phyloP scores from a whole-genome alignment of 805 yeast species.

The Metschnikowia koreensis region DNA sequence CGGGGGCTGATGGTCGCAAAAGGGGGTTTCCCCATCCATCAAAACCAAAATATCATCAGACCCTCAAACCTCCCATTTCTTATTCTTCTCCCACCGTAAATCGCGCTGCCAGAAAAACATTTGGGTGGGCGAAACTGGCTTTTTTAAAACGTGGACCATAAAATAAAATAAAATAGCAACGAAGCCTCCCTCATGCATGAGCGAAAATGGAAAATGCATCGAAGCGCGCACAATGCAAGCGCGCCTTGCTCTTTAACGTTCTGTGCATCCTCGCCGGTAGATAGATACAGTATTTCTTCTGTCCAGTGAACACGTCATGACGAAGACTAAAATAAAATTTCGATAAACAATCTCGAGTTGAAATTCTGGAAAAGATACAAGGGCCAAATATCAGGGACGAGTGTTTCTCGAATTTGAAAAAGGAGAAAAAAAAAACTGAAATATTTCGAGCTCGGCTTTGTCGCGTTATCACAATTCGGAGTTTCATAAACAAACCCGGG shows the following conservation, averaged over 20 bases:
- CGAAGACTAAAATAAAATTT: no score
- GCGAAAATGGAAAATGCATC: constrained; percentile 1
- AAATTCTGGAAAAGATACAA: no score
- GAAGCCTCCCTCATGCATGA: not conserved
- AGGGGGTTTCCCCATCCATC: not conserved
- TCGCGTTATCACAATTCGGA: not conserved
- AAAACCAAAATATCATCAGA: not conserved
- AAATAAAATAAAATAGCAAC: not conserved
- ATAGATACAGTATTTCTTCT: not conserved
- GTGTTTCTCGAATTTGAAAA: not conserved
- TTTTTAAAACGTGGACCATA: constrained; percentile 1
- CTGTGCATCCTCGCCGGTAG: constrained; percentile 1
- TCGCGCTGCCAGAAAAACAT: not conserved
- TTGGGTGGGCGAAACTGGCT: not conserved
- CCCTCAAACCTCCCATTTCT: not conserved
- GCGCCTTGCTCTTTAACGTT: not conserved
- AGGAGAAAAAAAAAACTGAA: not conserved
- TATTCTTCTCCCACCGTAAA: not conserved
- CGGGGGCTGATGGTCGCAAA: not conserved
- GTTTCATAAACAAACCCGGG: not conserved
- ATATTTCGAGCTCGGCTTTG: not conserved
- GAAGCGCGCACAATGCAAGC: constrained; percentile 6
- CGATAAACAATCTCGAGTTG: no score
- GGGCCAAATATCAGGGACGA: no score
- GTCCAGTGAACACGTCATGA: not conserved